Evolutionary conservation across 2,329 filamentous ascomycete species (phyloP), one percentile per base, ranked within the genome.

Genomic region (Beauveria caledonica): DNA sequence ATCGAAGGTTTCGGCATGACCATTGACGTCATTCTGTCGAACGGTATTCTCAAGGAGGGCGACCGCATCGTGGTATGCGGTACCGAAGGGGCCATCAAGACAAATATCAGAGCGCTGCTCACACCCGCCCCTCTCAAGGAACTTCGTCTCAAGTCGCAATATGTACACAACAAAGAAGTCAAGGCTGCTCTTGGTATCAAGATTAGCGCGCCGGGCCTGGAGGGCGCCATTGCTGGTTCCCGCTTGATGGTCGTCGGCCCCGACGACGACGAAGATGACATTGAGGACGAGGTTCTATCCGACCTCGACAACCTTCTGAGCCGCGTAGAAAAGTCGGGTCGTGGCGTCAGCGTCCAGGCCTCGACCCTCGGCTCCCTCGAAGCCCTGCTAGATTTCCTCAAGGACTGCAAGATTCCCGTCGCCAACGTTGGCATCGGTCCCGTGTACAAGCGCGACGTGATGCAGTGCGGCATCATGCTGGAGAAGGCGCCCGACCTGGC

Each of bases 1-100:
- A 97, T 99, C 64, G 94, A 99, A 75, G 95, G 94, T 76, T 92
- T 99, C 65, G 94, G 94, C 72, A 99, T 96, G 75, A 99, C 94
- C 50, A 97, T 99, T 68, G 94, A 99, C 72, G 93, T 99, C 64
- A 88, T 99, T 67, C 78, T 99, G 58, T 96, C 91, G 62, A 99
- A 99, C 77, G 94, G 94, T 85, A 88, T 97, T 62, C 81, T 99
- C 52, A 86, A 87, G 64, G 94, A 99, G 78, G 94, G 94, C 64
- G 94, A 99, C 74, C 88, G 92, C 42, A 91, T 99, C 69, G 90
- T 97, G 5, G 77, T 99, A 49, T 99, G 94, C 71, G 94, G 94
- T 80, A 89, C 93, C n/a, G 94, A 97, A 71, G 94, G 95, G 29
- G 87, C 92, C 57, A 99, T 99, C 71, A 85, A 87, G 62, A 99